These are phyloP conservation scores for Phytophthora megakarya DNA, from an alignment of 352 stramenopile species.

Conservation along the genomic window DNA sequence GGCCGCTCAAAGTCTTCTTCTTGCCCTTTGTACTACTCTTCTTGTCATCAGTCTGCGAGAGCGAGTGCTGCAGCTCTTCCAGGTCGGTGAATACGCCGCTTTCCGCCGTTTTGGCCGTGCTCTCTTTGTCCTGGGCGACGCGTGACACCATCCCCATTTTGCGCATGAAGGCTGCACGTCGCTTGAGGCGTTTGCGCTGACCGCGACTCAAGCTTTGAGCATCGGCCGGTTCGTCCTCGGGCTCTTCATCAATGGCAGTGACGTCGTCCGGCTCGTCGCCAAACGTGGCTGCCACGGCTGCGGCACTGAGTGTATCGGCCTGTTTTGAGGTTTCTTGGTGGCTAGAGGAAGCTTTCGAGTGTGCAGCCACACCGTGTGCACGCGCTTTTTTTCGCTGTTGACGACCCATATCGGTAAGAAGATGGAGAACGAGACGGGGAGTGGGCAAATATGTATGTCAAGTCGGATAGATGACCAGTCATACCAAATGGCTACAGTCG, in stretches of 20 bases:
- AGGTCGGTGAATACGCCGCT: conserved; percentile 75
- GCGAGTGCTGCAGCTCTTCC: conserved; percentile 68
- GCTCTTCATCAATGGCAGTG: conserved; percentile 39
- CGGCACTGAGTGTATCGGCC: conserved; percentile 43
- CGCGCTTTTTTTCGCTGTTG: conserved; percentile 64
- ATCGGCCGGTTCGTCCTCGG: conserved; percentile 39
- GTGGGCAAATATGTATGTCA: conserved; percentile 1
- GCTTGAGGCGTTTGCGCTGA: conserved; percentile 86
- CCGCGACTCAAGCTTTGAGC: conserved; percentile 66
- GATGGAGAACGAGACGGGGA: background rate
- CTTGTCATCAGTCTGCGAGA: conserved; percentile 64
- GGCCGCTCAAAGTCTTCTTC: conserved; percentile 73
- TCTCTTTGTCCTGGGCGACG: conserved; percentile 60
- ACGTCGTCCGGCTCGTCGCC: conserved; percentile 35
- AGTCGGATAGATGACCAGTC: background rate
- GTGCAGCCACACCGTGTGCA: conserved; percentile 54
- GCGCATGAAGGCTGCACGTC: conserved; percentile 78
- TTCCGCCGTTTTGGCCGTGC: conserved; percentile 48
- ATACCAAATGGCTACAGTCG: conserved; percentile 30
- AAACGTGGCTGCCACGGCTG: conserved; percentile 71
- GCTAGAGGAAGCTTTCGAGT: conserved; percentile 42
- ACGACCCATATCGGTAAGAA: conserved; percentile 45
- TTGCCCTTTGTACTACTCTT: conserved; percentile 39
- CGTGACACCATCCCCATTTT: conserved; percentile 87
- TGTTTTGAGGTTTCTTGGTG: conserved; percentile 25